Base-by-base conservation (phyloP, 495 filamentous ascomycete genomes). In the Podospora sp. region DNA sequence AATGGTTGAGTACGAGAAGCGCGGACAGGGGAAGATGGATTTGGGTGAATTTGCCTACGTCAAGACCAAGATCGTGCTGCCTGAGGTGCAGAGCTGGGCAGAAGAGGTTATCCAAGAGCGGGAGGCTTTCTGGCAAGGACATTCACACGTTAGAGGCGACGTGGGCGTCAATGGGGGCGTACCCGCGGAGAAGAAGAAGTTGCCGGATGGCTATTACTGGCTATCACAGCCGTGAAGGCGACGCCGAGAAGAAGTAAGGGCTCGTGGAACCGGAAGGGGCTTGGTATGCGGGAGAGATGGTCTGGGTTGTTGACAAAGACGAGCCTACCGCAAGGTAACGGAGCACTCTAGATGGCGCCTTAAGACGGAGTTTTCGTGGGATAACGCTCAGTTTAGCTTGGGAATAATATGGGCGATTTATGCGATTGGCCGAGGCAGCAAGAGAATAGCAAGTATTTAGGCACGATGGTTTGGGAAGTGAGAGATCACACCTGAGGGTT, bases 1-100 rank as follows among this genome's bases (percentile, higher is more conserved):
- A 81, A 97, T 97, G 90, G 82, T 97, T 22, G 95, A 99, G 77
- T 99, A 99, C 75, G 95, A 99, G 85, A 91, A 90, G 71, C 80
- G 82, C 14, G 78, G 86, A 27, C 76, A 88, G 36, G 83, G 85
- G 53, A 68, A 78, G 69, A 76, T 91, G 62, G 92, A 97, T 76
- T 81, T 99, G 52, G 84, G 88, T 25, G 95, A 98, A 78, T 98
- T 99, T 72, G 77, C 87, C 24, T 86, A 87, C 65, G 95, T 97
- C 58, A 87, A 89, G 46, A 79, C 72, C n/a, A 84, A 83, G 62
- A 89, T 99, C 66, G 84, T 85, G 69, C 78, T 94, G 68, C 85
- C 87, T 9, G 93, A 97, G 80, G 88, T 91, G 57, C 86, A 90
- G 78, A 87, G 78, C 29, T 99, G 96, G 95, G 87, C 86, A 2